Evolutionary conservation across 306 rosid species (phyloP).

Genomic region (Prunus salicina): DNA sequence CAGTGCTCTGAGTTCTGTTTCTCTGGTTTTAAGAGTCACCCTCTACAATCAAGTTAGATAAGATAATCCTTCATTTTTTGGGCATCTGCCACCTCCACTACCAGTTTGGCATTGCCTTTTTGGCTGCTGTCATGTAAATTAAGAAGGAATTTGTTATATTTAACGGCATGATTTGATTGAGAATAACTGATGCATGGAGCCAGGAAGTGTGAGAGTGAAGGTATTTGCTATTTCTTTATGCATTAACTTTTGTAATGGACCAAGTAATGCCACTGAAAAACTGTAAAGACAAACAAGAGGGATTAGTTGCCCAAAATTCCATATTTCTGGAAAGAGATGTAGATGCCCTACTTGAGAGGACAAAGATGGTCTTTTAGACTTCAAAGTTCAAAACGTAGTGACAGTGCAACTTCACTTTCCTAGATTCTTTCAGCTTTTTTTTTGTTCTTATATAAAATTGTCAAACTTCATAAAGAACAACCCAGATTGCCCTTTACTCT

Average conservation of each 20-base stretch:
- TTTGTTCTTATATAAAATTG: conserved; percentile 8
- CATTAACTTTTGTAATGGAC: conserved; percentile 19
- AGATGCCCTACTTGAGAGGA: conserved; percentile 39
- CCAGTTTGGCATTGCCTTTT: conserved; percentile 16
- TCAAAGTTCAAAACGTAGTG: conserved; percentile 10
- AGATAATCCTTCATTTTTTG: background rate
- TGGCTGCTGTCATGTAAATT: background rate
- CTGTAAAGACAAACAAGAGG: conserved; percentile 7
- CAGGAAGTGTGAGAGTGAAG: conserved; percentile 18
- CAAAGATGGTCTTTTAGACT: conserved; percentile 45
- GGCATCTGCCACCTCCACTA: conserved; percentile 19
- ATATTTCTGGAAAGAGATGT: conserved; percentile 11
- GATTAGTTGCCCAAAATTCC: conserved; percentile 41
- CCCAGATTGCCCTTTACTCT: conserved; percentile 16
- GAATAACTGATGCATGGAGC: background rate
- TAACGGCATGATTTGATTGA: background rate
- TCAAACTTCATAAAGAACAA: background rate
- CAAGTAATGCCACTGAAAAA: conserved; percentile 3
- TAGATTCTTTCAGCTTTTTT: conserved; percentile 35
- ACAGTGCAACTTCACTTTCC: conserved; percentile 27
- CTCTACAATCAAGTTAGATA: background rate
- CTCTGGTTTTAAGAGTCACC: conserved; percentile 1
- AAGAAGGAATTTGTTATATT: conserved; percentile 3
- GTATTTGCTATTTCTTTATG: conserved; percentile 34
- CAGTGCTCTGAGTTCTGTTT: background rate